Percentiles rank a stretch among this genome's conserved stretches.
Evolutionary conservation across 179 eudicot genomes (phyloP).

Genomic region (Corrigiola litoralis): DNA sequence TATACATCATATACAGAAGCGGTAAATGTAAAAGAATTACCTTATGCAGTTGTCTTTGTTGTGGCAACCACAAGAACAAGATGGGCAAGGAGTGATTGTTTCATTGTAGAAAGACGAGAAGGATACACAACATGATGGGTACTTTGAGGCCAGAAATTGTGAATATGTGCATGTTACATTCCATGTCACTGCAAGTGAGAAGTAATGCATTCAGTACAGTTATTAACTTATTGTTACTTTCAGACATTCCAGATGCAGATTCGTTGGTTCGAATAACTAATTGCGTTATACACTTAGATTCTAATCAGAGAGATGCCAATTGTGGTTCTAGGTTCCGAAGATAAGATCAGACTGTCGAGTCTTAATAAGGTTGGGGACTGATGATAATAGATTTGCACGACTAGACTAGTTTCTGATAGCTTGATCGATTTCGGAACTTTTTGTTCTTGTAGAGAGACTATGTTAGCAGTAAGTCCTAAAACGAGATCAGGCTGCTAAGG

Average conservation of each 20-base stretch:
- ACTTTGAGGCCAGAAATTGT: slow-evolving; percentile 35
- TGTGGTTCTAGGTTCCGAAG: too few species aligned
- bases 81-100: slow-evolving; percentile 33
- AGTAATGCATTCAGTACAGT: slow-evolving; percentile 8
- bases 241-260: too few species aligned
- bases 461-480: too few species aligned
- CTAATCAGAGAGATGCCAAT: too few species aligned
- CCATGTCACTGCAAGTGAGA: slow-evolving; percentile 40
- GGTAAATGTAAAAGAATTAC: slow-evolving; percentile 1
- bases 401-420: too few species aligned
- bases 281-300: too few species aligned
- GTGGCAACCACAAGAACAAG: slow-evolving; percentile 36
- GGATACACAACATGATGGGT: slow-evolving; percentile 44
- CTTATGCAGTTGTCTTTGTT: slow-evolving; percentile 27
- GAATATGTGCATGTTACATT: slow-evolving; percentile 43
- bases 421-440: too few species aligned
- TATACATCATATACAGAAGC: not conserved
- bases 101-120: slow-evolving; percentile 45
- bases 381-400: too few species aligned
- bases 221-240: too few species aligned
- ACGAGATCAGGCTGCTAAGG: too few species aligned
- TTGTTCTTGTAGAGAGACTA: too few species aligned
- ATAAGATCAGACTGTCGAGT: not conserved
- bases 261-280: too few species aligned
- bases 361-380: not conserved